Evolutionary conservation across 208 protist species (phyloP).

Genomic region (Leishmania lainsoni): DNA sequence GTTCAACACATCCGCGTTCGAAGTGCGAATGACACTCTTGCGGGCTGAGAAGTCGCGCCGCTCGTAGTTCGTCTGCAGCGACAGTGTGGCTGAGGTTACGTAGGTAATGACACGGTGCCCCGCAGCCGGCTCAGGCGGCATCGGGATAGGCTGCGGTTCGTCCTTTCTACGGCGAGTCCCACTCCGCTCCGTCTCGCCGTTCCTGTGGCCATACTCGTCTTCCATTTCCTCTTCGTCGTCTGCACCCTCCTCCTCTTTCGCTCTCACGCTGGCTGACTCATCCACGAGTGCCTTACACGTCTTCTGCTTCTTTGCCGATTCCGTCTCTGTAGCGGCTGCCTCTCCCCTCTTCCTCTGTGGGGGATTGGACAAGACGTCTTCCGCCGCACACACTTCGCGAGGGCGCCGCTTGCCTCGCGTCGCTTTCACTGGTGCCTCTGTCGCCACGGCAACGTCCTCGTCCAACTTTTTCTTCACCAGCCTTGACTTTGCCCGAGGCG

Average conservation of each 20-base stretch:
- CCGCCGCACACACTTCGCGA: neutral
- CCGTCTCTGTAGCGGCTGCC: neutral
- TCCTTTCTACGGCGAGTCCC: slow-evolving; percentile 43
- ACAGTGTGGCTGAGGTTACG: slow-evolving; percentile 92
- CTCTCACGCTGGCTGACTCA: neutral
- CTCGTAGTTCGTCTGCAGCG: slow-evolving; percentile 89
- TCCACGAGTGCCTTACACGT: slow-evolving; percentile 9
- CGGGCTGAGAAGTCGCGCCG: slow-evolving; percentile 66
- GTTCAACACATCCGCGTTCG: slow-evolving; percentile 77
- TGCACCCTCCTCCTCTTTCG: slow-evolving; percentile 23
- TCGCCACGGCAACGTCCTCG: neutral
- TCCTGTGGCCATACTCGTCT: neutral
- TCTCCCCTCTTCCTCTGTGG: slow-evolving; percentile 18
- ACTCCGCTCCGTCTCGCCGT: slow-evolving; percentile 19
- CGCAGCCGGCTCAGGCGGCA: slow-evolving; percentile 71
- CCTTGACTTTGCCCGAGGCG: neutral
- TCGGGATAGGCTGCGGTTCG: slow-evolving; percentile 67
- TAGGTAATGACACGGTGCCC: slow-evolving; percentile 77
- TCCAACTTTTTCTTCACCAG: neutral
- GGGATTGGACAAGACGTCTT: neutral
- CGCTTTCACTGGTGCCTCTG: neutral
- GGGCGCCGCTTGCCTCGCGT: slow-evolving; percentile 18
- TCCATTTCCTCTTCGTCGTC: slow-evolving; percentile 23
- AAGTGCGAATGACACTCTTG: slow-evolving; percentile 83
- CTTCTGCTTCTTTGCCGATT: slow-evolving; percentile 27